Percentiles rank a stretch among this genome's conserved stretches.
These are phyloP conservation scores for Chalciporus chontae DNA, from an alignment of 768 basidiomycete genomes.

Conservation along the genomic window DNA sequence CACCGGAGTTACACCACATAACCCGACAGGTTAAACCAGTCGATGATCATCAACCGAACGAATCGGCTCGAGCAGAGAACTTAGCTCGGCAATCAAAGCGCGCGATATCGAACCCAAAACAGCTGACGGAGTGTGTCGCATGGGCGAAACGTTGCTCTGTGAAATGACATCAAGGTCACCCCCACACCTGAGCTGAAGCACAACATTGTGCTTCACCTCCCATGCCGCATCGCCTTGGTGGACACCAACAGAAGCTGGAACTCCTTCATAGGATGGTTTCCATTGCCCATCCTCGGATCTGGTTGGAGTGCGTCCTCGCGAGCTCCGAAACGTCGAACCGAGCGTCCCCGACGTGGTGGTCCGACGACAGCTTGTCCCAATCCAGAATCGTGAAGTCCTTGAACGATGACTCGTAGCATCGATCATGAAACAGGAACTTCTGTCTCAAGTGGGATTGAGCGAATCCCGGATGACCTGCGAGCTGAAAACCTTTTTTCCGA, in stretches of 20 bases:
- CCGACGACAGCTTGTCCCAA: conserved; percentile 91
- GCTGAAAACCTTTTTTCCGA: conserved; percentile 95
- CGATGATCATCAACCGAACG: too few species aligned
- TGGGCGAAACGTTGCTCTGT: conserved; percentile 83
- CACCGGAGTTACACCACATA: too few species aligned
- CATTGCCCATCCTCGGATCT: conserved; percentile 44
- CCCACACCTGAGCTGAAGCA: conserved; percentile 51
- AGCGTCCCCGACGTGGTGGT: conserved; percentile 86
- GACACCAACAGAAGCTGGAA: conserved; percentile 63
- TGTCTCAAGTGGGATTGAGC: conserved; percentile 88
- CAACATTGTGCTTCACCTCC: conserved; percentile 71
- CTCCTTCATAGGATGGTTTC: conserved; percentile 59
- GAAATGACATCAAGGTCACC: too few species aligned
- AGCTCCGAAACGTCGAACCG: conserved; percentile 70
- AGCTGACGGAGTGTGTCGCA: conserved; percentile 87
- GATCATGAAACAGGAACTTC: conserved; percentile 92
- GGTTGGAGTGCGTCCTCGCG: conserved; percentile 60
- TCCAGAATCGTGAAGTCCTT: conserved; percentile 82
- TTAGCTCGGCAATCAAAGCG: too few species aligned
- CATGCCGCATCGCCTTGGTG: conserved; percentile 61
- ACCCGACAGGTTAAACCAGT: too few species aligned
- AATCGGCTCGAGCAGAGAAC: too few species aligned
- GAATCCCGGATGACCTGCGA: conserved; percentile 86
- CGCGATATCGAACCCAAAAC: conserved; percentile 88
- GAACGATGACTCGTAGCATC: conserved; percentile 78